Evolutionary conservation across 2,329 filamentous ascomycete species (phyloP), one percentile per base, ranked within the genome.

Genomic region (Fusarium mexicanum): DNA sequence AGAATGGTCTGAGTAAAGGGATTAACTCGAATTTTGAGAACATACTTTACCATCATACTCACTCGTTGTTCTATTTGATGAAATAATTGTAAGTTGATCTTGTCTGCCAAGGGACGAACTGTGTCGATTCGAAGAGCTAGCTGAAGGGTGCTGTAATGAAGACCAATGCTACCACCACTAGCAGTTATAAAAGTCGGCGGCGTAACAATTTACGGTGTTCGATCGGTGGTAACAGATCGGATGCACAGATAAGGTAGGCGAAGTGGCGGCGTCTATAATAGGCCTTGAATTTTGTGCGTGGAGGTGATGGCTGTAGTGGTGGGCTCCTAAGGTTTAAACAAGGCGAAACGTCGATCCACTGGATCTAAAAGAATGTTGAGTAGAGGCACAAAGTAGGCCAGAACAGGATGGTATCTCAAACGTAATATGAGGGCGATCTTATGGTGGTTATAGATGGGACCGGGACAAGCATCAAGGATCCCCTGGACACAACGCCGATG

Each of bases 371-470:
- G 57, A 48, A 60, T 58, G 54, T 57, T 61, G 53, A 58, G 47
- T 37, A 35, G 31, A 61, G 33, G 29, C 26, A 43, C 24, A 53
- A 60, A 54, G 43, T 37, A 46, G 44, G 14, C 41, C 20, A 24
- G 33, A 60, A 72, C 41, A 60, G 43, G 59, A 53, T 55, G 62
- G 71, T 38, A 61, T 51, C 53, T 54, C 40, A 60, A 43, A 48
- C 44, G 48, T 29, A 29, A 40, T 59, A 60, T 60, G 48, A 74
- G 69, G 69, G 68, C 63, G 60, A 72, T 54, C 40, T 53, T 50
- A 47, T 61, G 54, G 54, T 72, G 71, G 67, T 74, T 72, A 67
- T 72, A 67, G 71, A 64, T 64, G 58, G 66, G 55, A 50, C 53
- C 26, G 26, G 64, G 38, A 62, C 64, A 58, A 63, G 60, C 51